Base-by-base conservation (phyloP, 352 stramenopile species). In the Phytophthora podocarpi region DNA sequence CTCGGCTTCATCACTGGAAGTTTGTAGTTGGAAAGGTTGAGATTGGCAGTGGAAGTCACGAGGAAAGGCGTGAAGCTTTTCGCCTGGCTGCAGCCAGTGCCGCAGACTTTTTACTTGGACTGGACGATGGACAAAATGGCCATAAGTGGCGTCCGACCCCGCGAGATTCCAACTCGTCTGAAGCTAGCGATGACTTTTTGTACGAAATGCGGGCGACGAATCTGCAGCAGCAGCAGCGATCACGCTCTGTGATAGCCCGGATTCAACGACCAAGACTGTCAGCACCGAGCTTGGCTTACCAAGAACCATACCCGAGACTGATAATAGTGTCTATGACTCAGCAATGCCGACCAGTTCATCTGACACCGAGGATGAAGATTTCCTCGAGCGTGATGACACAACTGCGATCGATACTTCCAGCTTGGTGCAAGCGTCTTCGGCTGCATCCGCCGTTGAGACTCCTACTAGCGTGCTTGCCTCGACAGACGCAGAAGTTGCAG, bases 11-110 rank as follows among this genome's bases (percentile, higher is more conserved):
- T 18, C 82, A 91, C 59, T 89, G 68, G 70, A 64, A 60, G 2
- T 89, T 89, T 41, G 47, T 45, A 8, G 34, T 85, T 12, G 82
- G 70, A 3, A 84, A 78, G 16, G 65, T 91, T 7, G 82, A 89
- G 36, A 72, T 91, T 24, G 82, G 79, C 3, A 87, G 76, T 20
- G 77, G 79, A 9, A 87, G 79, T 39, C 63, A 82, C 21, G 66
- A 74, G 13, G 59, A 78, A 9, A 82, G 76, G 27, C 59, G 68
- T 9, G 61, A 70, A 26, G 77, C 75, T 46, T 85, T 79, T 18
- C 63, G 68, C 2, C 24, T 76, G 5, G 82, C 75, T 1, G 54
- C 62, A 12, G 43, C 49, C 8, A 70, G 66, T 9, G 63, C 77
- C 12, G 72, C 74, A 35, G 42, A 47, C 0, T 85, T 87, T 37